Percentiles rank a stretch among this genome's conserved stretches.
These are phyloP conservation scores for Backusella macrospora DNA, from an alignment of 192 early-diverging fungal genomes.

Conservation along the genomic window DNA sequence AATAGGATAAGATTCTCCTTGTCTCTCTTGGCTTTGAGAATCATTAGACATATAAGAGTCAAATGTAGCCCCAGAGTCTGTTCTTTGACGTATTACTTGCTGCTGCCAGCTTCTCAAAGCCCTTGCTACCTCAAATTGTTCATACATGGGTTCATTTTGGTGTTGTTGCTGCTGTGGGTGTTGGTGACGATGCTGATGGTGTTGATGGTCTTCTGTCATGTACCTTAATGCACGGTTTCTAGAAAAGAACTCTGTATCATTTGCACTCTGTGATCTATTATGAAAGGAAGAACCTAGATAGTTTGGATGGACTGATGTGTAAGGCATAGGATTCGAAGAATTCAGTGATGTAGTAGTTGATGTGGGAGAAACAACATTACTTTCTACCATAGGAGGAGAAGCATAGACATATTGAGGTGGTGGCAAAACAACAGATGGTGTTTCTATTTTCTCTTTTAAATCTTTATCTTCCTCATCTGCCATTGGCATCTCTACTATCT, in stretches of 20 bases:
- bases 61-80: slow-evolving; percentile 10
- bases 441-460: slow-evolving; percentile 7
- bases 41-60: slow-evolving; percentile 16
- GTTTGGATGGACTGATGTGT: not conserved
- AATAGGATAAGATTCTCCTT: not conserved
- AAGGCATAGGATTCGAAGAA: not conserved
- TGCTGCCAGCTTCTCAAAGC: slow-evolving; percentile 22
- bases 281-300: slow-evolving; percentile 9
- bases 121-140: slow-evolving; percentile 7
- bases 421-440: not conserved
- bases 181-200: not conserved
- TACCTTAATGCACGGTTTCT: slow-evolving; percentile 3
- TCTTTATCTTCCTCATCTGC: not conserved
- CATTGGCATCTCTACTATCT: not conserved
- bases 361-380: not conserved
- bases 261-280: slow-evolving; percentile 26
- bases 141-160: not conserved
- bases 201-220: not conserved
- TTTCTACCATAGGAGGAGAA: slow-evolving; percentile 18
- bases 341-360: not conserved
- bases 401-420: slow-evolving; percentile 15
- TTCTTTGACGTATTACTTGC: slow-evolving; percentile 19
- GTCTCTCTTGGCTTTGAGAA: slow-evolving; percentile 11
- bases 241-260: slow-evolving; percentile 9
- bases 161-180: not conserved